These are phyloP conservation scores for Annulohypoxylon moriforme DNA, from an alignment of 495 filamentous ascomycete genomes.

Conservation along the genomic window DNA sequence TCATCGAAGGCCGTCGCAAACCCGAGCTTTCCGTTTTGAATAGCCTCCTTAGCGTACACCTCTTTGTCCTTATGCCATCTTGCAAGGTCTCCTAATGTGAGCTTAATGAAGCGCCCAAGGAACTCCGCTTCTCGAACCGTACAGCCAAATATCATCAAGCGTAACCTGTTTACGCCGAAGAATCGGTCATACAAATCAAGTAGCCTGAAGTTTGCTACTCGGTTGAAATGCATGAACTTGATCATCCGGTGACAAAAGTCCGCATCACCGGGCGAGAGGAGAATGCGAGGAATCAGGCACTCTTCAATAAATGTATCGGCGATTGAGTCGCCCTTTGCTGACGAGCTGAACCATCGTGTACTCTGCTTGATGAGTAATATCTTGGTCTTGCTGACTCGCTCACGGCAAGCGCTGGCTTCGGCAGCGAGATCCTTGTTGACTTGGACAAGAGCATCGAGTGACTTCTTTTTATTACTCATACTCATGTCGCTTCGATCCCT, in stretches of 20 bases:
- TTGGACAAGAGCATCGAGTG: constrained; percentile 64
- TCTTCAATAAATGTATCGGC: constrained; percentile 84
- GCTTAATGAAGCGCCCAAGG: constrained; percentile 86
- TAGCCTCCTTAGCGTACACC: constrained; percentile 83
- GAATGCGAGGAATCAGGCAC: constrained; percentile 87
- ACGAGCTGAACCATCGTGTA: constrained; percentile 68
- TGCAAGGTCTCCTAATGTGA: constrained; percentile 79
- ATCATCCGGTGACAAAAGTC: constrained; percentile 88
- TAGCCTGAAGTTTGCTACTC: constrained; percentile 87
- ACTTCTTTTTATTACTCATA: constrained; percentile 72
- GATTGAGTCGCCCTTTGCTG: constrained; percentile 73
- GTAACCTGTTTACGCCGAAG: constrained; percentile 81
- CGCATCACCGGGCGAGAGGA: constrained; percentile 85
- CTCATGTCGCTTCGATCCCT: constrained; percentile 79
- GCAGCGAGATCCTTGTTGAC: constrained; percentile 70
- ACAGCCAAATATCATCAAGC: constrained; percentile 84
- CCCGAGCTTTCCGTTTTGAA: constrained; percentile 58
- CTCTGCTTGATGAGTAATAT: constrained; percentile 73
- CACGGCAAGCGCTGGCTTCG: constrained; percentile 76
- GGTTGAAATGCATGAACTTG: constrained; percentile 82
- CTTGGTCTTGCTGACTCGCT: constrained; percentile 70
- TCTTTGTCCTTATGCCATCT: constrained; percentile 83
- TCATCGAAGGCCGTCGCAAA: constrained; percentile 72
- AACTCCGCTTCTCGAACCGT: constrained; percentile 91
- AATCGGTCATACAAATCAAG: constrained; percentile 84